Evolutionary conservation across 164 flowering plant genomes (phyloP), one percentile per base, ranked within the genome.

Genomic region (Hamamelis virginiana): DNA sequence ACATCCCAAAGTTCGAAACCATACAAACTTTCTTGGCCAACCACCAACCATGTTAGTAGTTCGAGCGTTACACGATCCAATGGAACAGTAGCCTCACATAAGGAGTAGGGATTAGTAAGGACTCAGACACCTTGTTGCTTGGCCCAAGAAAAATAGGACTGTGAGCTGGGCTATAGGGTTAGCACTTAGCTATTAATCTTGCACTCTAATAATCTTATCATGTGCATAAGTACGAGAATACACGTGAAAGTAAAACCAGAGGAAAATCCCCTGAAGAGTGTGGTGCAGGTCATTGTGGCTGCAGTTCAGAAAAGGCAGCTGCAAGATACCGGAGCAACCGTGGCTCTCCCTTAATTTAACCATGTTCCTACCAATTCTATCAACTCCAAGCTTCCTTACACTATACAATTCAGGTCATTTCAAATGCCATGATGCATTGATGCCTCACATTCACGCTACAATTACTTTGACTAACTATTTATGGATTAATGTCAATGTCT

Each of bases 111-210:
- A n/a, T n/a, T n/a, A n/a, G n/a, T n/a, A n/a, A n/a, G n/a, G n/a
- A n/a, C n/a, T n/a, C n/a, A n/a, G n/a, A n/a, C n/a, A n/a, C n/a
- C n/a, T n/a, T n/a, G n/a, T n/a, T n/a, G n/a, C n/a, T n/a, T n/a
- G n/a, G n/a, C n/a, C n/a, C n/a, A n/a, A n/a, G n/a, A n/a, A n/a
- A n/a, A n/a, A n/a, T n/a, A n/a, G n/a, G n/a, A n/a, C n/a, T n/a
- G 72, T 86, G 28, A 84, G 78, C 72, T 87, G 94, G 94, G 72
- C 82, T 6, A 6, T 84, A 0, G 93, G 93, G 13, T 59, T 87
- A 3, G 85, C 68, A 8, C 80, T 89, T 55, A n/a, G n/a, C n/a
- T n/a, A n/a, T n/a, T n/a, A 84, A 92, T 55, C 87, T 89, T 0
- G 57, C 86, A 10, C 55, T 72, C 81, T 87, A 0, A 89, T 87